These are phyloP conservation scores for Tilletia horrida DNA, from an alignment of 1,284 basidiomycete species.

Conservation along the genomic window DNA sequence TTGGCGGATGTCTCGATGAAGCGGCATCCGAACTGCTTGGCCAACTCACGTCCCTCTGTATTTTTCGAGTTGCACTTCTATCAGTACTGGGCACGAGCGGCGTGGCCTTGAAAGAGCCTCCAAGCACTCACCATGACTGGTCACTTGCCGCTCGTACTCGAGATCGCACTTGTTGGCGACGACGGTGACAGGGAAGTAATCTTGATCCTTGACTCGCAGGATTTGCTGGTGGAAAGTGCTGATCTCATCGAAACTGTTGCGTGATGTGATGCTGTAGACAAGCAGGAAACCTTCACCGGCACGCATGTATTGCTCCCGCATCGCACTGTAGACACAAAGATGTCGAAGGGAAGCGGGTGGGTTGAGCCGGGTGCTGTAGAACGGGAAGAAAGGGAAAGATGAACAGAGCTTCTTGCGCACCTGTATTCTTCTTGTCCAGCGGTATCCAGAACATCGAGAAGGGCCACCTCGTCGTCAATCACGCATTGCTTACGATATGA, in stretches of 20 bases:
- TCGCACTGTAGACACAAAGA: slow-evolving; percentile 64
- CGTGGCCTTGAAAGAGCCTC: background rate
- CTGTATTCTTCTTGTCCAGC: slow-evolving; percentile 98
- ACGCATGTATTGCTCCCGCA: slow-evolving; percentile 97
- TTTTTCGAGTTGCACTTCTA: no score
- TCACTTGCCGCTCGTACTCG: slow-evolving; percentile 95
- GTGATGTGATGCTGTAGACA: slow-evolving; percentile 97
- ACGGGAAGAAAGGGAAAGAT: background rate
- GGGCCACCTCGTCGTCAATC: slow-evolving; percentile 94
- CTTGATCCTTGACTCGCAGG: slow-evolving; percentile 82
- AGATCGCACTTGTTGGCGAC: slow-evolving; percentile 99
- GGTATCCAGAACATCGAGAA: slow-evolving; percentile 96
- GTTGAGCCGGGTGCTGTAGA: background rate
- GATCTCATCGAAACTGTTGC: slow-evolving; percentile 95
- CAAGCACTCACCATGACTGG: slow-evolving; percentile 74
- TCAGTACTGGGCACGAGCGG: no score
- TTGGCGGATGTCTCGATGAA: slow-evolving; percentile 99
- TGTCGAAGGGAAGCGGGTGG: background rate
- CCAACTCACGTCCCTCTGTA: slow-evolving; percentile 91
- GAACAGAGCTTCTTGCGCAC: slow-evolving; percentile 57
- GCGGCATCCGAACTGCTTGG: slow-evolving; percentile 91
- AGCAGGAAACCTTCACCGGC: slow-evolving; percentile 97
- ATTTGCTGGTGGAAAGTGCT: slow-evolving; percentile 95
- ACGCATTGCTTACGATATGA: slow-evolving; percentile 56
- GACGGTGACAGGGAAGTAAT: slow-evolving; percentile 93